These are phyloP conservation scores for Cladorrhinum sp. DNA, from an alignment of 2,329 filamentous ascomycete genomes.

Conservation along the genomic window DNA sequence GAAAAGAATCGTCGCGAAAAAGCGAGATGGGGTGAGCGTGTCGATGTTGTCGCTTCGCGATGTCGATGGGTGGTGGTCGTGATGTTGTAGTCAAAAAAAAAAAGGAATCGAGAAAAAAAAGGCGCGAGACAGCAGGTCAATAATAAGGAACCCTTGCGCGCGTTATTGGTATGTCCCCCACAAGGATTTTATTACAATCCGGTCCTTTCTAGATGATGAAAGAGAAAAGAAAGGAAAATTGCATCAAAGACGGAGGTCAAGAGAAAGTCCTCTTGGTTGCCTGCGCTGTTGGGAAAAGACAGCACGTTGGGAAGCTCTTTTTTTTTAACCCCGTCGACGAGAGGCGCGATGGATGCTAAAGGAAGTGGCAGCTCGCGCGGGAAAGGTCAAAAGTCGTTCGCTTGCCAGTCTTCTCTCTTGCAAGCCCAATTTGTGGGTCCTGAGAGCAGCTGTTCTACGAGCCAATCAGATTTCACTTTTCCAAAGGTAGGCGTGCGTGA, in stretches of 20 bases:
- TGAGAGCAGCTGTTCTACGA: not conserved
- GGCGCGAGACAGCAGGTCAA: not conserved
- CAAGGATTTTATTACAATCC: not conserved
- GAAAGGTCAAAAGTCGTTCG: not conserved
- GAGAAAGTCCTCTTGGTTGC: not conserved
- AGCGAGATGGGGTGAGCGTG: slow-evolving; percentile 2
- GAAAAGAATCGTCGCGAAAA: not conserved
- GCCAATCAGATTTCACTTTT: not conserved
- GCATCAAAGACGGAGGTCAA: not conserved
- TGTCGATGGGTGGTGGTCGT: not conserved
- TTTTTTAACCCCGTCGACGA: not conserved
- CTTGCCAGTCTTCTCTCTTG: not conserved
- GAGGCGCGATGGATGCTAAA: slow-evolving; percentile 7
- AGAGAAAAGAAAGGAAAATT: slow-evolving; percentile 1
- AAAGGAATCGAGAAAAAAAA: slow-evolving; percentile 2
- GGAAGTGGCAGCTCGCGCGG: slow-evolving; percentile 2
- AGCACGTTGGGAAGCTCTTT: not conserved
- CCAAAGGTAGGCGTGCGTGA: slow-evolving; percentile 2
- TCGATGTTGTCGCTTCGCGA: not conserved
- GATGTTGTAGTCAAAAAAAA: not conserved
- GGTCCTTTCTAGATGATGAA: not conserved
- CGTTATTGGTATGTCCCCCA: not conserved
- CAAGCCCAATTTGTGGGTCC: slow-evolving; percentile 5
- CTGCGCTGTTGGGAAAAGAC: slow-evolving; percentile 1
- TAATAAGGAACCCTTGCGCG: not conserved